These are phyloP conservation scores for Monosporozyma aerobia DNA, from an alignment of 805 yeast species.

Conservation along the genomic window DNA sequence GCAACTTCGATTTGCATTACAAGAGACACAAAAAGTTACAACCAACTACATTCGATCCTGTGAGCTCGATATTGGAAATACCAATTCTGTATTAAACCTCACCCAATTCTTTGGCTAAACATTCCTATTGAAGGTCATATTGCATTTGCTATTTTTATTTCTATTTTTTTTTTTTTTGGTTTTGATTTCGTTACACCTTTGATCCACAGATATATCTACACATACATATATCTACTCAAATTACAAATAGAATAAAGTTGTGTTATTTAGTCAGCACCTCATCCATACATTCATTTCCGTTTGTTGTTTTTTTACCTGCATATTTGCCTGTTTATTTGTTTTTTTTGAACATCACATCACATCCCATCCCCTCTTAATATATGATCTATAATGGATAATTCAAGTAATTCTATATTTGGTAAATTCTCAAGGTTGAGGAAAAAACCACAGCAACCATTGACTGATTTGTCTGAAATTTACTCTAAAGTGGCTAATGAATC, in stretches of 20 bases:
- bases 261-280: no score
- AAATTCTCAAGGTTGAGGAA: conserved; percentile 34
- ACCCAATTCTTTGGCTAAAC: no score
- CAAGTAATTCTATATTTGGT: conserved; percentile 7
- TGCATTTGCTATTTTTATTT: background rate
- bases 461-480: conserved; percentile 51
- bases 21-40: no score
- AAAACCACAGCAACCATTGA: conserved; percentile 51
- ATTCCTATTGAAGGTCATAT: no score
- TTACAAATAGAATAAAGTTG: no score
- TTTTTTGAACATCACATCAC: background rate
- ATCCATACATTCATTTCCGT: background rate
- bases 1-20: no score
- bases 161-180: background rate
- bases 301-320: background rate
- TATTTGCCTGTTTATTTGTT: no score
- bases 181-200: background rate
- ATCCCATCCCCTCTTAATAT: background rate
- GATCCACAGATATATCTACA: no score
- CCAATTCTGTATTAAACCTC: no score
- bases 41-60: no score
- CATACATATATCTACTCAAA: no score
- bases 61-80: no score
- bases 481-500: conserved; percentile 53
- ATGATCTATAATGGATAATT: conserved; percentile 6